Percentiles rank a stretch among this genome's conserved stretches.
Evolutionary conservation across 2,329 filamentous ascomycete genomes (phyloP).

Genomic region (Aspergillus sp.): DNA sequence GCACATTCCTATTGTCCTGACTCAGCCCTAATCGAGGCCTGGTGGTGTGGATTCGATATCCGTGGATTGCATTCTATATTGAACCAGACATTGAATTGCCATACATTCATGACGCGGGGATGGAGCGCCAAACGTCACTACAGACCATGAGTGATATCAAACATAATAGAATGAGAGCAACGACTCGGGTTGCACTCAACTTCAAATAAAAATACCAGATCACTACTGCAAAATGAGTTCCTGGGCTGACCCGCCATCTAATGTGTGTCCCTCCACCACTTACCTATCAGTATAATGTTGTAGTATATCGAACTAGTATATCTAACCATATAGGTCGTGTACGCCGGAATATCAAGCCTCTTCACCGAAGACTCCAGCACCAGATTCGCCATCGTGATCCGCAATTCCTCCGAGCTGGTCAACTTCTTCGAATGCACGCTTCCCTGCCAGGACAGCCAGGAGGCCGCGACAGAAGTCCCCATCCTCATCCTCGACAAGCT

Average conservation of each 20-base stretch:
- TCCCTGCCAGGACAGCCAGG: conserved; percentile 33
- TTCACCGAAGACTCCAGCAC: neutral
- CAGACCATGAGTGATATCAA: no score
- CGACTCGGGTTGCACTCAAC: no score
- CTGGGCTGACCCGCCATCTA: neutral
- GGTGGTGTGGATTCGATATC: no score
- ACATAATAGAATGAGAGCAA: no score
- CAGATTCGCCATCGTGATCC: conserved; percentile 42
- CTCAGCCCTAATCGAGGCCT: no score
- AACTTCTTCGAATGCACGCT: conserved; percentile 63
- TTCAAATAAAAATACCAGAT: no score
- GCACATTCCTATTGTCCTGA: no score
- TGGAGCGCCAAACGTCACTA: no score
- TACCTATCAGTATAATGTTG: neutral
- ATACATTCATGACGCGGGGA: no score
- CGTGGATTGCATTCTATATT: no score
- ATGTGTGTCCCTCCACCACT: neutral
- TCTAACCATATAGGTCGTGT: neutral
- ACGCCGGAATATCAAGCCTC: neutral
- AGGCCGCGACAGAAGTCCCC: conserved; percentile 26
- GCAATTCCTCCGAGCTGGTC: conserved; percentile 69
- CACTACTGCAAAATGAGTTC: no score
- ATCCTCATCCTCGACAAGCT: neutral
- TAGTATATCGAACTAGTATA: neutral
- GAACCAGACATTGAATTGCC: no score